phyloP scores from a whole-genome alignment of 2,329 filamentous ascomycete genomes.

The Colletotrichum gigasporum region DNA sequence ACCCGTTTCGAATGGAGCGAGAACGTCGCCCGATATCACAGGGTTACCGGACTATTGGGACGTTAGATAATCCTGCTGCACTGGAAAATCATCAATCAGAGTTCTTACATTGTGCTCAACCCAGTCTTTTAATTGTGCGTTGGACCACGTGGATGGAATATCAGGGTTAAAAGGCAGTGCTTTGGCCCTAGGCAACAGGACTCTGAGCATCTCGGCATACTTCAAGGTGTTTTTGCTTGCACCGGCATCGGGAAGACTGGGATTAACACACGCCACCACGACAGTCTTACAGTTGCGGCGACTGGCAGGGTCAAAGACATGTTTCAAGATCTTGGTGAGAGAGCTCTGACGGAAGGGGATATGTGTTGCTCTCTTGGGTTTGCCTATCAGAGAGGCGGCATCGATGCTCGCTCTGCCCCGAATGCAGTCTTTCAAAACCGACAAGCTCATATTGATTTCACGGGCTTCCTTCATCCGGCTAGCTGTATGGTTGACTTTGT shows the following conservation, averaged over 20 bases:
- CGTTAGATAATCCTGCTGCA: background rate
- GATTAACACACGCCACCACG: slow-evolving; percentile 58
- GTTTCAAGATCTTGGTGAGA: slow-evolving; percentile 58
- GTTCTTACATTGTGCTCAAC: slow-evolving; percentile 49
- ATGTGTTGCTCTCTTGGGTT: slow-evolving; percentile 44
- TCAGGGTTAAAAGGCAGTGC: slow-evolving; percentile 36
- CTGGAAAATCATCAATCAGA: too few relatives aligned
- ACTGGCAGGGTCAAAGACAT: slow-evolving; percentile 55
- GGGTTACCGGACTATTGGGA: slow-evolving; percentile 49
- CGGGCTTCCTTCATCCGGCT: slow-evolving; percentile 56
- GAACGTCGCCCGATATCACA: slow-evolving; percentile 40
- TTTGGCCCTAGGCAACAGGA: slow-evolving; percentile 43
- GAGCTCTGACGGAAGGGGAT: slow-evolving; percentile 57
- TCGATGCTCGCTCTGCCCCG: slow-evolving; percentile 52
- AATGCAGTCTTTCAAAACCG: slow-evolving; percentile 62
- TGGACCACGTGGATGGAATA: slow-evolving; percentile 50
- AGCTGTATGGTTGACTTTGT: slow-evolving; percentile 48
- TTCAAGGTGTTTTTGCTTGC: slow-evolving; percentile 59
- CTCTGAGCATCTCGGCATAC: slow-evolving; percentile 58
- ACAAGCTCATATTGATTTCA: slow-evolving; percentile 59
- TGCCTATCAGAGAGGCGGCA: slow-evolving; percentile 24
- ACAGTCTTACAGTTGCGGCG: slow-evolving; percentile 51
- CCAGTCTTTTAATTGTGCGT: slow-evolving; percentile 49
- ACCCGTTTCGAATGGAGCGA: slow-evolving; percentile 53
- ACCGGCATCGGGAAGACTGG: slow-evolving; percentile 52